Base-by-base conservation (phyloP, 1,284 basidiomycete species). In the Tilletia horrida region DNA sequence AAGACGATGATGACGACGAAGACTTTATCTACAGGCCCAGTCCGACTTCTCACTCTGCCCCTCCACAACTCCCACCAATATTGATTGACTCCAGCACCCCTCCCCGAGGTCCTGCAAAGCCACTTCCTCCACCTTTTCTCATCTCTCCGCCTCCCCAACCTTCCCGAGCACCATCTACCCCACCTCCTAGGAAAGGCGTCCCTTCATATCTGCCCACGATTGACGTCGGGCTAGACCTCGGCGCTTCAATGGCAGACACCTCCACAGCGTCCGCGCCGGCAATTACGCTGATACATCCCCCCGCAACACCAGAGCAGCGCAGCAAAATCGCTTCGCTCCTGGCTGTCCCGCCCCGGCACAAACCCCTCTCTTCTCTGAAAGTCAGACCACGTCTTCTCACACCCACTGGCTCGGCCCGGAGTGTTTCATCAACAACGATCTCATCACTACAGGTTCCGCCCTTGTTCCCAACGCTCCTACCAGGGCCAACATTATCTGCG, bases 341-440 rank as follows among this genome's bases (percentile, higher is more conserved):
- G 23, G 23, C 23, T 13, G 7, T 74, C 88, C 92, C 82, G 84
- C 85, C 62, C 85, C 91, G 80, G 86, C 89, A 81, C 82, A 92
- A 76, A 83, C 88, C 67, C 87, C 92, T 76, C 86, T 92, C 70
- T 85, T 94, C 74, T 87, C 88, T 64, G 83, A 85, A 52, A 88
- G 89, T 35, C 62, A 14, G 62, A 48, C 48, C 27, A 29, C 6
- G 42, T 18, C 62, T 35, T 29, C n/a, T 45, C 9, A 40, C 43
- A 14, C 48, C 13, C 3, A 9, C 23, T 2, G 61, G 45, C 25
- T 47, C 42, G 23, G 13, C 23, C 14, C 21, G 61, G 23, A 29
- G 25, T 27, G 18, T 48, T 18, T 48, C 45, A 4, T 18, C 18
- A 48, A 18, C 45, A 18, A 48, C 45, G 16, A 16, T 23, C 16